Evolutionary conservation across 192 early-diverging fungal genomes (phyloP), one percentile per base, ranked within the genome.

Genomic region (Mortierella hygrophila): DNA sequence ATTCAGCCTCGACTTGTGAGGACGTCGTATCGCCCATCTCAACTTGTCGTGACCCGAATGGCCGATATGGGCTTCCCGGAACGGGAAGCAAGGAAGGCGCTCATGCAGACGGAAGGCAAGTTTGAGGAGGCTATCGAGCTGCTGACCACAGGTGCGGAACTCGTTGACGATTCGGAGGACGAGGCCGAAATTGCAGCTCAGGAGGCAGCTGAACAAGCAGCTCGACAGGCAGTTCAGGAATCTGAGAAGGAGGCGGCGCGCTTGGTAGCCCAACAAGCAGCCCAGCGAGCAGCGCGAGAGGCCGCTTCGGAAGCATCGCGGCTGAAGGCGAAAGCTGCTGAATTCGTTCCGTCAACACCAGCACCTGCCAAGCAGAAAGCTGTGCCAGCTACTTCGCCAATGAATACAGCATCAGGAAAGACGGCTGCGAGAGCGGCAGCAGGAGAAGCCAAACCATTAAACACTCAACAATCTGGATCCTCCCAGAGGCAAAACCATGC

Each of bases 161-260:
- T 86, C 37, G 84, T 76, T 15, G 79, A 81, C 16, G 84, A 86
- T 47, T 86, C 84, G 4, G 84, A 86, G 68, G 84, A 86, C 70
- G 84, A 86, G 26, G 71, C 60, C 0, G 83, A 85, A 38, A 21
- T 32, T 23, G 72, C 41, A 13, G 70, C 75, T 23, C 70, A 57
- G 16, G 69, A 74, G 54, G 55, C 70, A 21, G 75, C 83, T 49
- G 40, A 42, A 23, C 11, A n/a, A 57, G 70, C 49, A 29, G 68
- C 68, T 42, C 15, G 26, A 38, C 54, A 44, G n/a, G 40, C 23
- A 11, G 23, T 42, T 18, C 26, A 26, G 23, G 71, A 41, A 10
- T 46, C 71, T 35, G 72, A 44, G 47, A 37, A 68, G 29, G 47
- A 54, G 74, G 60, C 76, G 6, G 46, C 68, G 6, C 60, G 60